Conservation (phyloP, 352 stramenopile genomes). For the Globisporangium sylvaticum region DNA sequence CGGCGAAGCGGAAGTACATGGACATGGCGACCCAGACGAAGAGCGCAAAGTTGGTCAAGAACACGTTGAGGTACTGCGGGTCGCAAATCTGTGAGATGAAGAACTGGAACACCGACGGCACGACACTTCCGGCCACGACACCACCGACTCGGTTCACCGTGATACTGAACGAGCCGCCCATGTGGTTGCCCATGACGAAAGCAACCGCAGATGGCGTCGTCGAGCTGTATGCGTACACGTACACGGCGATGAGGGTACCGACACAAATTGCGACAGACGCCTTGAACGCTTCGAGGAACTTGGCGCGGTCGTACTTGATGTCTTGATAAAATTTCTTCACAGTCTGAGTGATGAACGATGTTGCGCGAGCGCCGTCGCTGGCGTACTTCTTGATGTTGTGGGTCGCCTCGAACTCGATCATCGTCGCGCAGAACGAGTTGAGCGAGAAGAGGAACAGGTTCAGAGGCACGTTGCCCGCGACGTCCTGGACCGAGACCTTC, state of each 20-base stretch:
- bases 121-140: conserved; percentile 73
- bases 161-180: conserved; percentile 73
- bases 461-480: conserved; percentile 73
- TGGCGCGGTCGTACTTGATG: conserved; percentile 28
- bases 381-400: conserved; percentile 64
- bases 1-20: conserved; percentile 72
- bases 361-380: conserved; percentile 30
- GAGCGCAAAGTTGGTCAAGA: conserved; percentile 47
- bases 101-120: conserved; percentile 82
- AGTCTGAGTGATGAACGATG: conserved; percentile 36
- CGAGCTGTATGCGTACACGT: conserved; percentile 68
- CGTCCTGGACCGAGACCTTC: conserved; percentile 56
- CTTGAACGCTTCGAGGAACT: conserved; percentile 46
- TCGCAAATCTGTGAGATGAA: conserved; percentile 76
- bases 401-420: conserved; percentile 64
- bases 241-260: conserved; percentile 63
- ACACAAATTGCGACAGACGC: conserved; percentile 56
- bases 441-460: conserved; percentile 83
- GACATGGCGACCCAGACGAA: conserved; percentile 74
- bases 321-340: conserved; percentile 33
- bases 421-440: conserved; percentile 75
- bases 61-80: conserved; percentile 30
- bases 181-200: conserved; percentile 78
- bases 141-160: conserved; percentile 79
- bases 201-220: conserved; percentile 58